Percentiles rank a stretch among this genome's conserved stretches.
Conservation (phyloP, 2,329 filamentous ascomycete genomes). For the Penicillium frequentans region DNA sequence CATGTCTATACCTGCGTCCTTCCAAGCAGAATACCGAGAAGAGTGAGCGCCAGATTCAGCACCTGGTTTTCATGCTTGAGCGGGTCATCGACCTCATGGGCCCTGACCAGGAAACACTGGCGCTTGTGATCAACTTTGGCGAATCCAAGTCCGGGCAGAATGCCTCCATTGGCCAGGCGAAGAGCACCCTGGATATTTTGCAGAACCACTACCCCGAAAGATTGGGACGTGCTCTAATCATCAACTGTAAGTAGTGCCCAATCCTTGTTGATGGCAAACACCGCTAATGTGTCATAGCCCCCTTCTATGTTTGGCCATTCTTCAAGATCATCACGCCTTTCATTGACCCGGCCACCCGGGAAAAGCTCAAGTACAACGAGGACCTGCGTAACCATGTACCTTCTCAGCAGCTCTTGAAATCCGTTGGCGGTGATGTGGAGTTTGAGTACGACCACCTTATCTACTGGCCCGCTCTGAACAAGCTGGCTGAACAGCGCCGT, state of each 20-base stretch:
- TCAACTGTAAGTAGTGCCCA: constrained; percentile 65
- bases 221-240: constrained; percentile 82
- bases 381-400: constrained; percentile 82
- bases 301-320: constrained; percentile 88
- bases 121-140: constrained; percentile 90
- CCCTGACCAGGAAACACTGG: constrained; percentile 80
- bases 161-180: constrained; percentile 72
- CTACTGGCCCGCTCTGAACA: constrained; percentile 86
- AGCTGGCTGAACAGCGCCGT: constrained; percentile 66
- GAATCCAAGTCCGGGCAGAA: constrained; percentile 72
- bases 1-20: constrained; percentile 87
- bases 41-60: constrained; percentile 83
- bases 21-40: constrained; percentile 89
- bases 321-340: constrained; percentile 96
- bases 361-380: constrained; percentile 98
- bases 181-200: constrained; percentile 84
- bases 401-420: constrained; percentile 75
- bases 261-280: not conserved
- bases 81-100: constrained; percentile 84
- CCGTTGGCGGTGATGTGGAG: constrained; percentile 74
- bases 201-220: constrained; percentile 96
- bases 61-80: constrained; percentile 95
- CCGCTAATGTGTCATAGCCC: constrained; percentile 57
- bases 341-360: constrained; percentile 88
- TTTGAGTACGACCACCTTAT: constrained; percentile 86